phyloP scores from a whole-genome alignment of 805 yeast genomes.

The Yarrowia sp. region DNA sequence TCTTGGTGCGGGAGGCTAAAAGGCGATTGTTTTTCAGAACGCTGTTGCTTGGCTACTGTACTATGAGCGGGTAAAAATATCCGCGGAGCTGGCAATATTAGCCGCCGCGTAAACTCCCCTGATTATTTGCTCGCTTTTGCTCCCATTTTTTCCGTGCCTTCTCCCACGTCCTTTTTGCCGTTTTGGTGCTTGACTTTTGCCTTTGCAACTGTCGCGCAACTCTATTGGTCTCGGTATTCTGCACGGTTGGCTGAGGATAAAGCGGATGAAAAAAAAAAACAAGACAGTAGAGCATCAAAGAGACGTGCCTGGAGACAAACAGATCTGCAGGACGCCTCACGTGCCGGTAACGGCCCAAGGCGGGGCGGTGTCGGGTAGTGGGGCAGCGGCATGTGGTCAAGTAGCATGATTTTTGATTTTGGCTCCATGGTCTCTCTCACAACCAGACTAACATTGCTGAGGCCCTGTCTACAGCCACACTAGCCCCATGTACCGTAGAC shows the following conservation, averaged over 20 bases:
- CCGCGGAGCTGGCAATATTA: background rate
- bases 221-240: slow-evolving; percentile 16
- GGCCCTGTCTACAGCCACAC: no score
- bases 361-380: background rate
- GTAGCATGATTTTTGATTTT: background rate
- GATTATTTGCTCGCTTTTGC: slow-evolving; percentile 2
- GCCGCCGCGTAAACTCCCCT: background rate
- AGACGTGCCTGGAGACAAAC: background rate
- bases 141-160: background rate
- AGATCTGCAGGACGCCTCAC: background rate
- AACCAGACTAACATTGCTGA: background rate
- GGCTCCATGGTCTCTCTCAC: background rate
- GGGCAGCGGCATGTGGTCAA: background rate
- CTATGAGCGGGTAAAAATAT: no score
- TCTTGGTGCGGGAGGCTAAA: background rate
- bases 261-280: background rate
- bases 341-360: slow-evolving; percentile 2
- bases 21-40: background rate
- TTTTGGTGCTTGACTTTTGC: background rate
- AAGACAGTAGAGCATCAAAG: background rate
- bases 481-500: background rate
- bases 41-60: no score
- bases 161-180: background rate
- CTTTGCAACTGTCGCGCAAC: slow-evolving; percentile 4
- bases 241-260: background rate